Base-by-base conservation (phyloP, 495 filamentous ascomycete genomes). In the Penicillium macrosclerotiorum region DNA sequence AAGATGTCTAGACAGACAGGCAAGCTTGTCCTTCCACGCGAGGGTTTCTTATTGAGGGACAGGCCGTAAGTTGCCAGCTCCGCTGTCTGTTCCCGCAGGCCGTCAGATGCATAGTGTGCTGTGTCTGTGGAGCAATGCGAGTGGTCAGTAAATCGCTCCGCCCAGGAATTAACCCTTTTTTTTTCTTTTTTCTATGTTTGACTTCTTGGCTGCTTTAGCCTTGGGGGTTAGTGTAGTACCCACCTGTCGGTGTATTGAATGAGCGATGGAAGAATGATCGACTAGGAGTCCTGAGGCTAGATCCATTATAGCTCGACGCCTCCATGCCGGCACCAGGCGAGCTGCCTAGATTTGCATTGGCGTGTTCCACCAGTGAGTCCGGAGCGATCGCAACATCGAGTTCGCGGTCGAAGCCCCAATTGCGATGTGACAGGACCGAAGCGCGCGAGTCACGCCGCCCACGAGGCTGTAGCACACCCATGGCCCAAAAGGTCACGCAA, bases 31-130 rank as follows among this genome's bases (percentile, higher is more conserved):
- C 67, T 50, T 39, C 72, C 60, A 14, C 63, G 61, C 24, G 65
- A 57, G 48, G 70, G 64, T 42, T 59, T 45, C 58, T 60, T 53
- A 49, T 54, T 60, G 23, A 62, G 31, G 58, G 86, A 88, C 24
- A 96, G 74, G n/a, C 86, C 86, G 52, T 88, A 88, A 5, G 80
- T 88, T 18, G 93, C 92, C 25, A 98, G 78, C 62, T 95, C 89
- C 24, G 90, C 90, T 2, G 93, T 95, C 58, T 95, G 84, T 62
- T 95, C 88, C 42, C 93, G 84, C 9, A 98, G 86, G 45, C 81
- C 86, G 32, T 82, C 77, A 17, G 79, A 80, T 19, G 86, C 81
- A 66, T 88, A 86, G 43, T 86, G 81, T 5, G 80, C 77, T 50
- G 76, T 81, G 55, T 94, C 88, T 70, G 25, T 41, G 75, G 66